Base-by-base conservation (phyloP, 2,329 filamentous ascomycete genomes). In the Neopestalotiopsis clavispora region DNA sequence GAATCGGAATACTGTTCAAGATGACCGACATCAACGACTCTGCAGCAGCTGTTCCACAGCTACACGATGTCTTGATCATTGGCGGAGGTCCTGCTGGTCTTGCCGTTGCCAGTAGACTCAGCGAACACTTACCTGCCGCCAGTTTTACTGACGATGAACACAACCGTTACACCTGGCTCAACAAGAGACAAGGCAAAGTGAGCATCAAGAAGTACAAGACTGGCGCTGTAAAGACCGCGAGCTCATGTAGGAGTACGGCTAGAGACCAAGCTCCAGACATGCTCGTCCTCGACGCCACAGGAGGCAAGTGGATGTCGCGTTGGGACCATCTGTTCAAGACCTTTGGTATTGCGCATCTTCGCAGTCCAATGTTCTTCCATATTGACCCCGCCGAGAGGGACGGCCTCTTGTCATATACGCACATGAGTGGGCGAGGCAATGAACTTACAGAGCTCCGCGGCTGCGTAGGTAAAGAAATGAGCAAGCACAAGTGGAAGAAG, bases 111-210 rank as follows among this genome's bases (percentile, higher is more conserved):
- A 89, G 92, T 1, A 87, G 93, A 4, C 85, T 95, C 1, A 86
- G 87, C 57, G 93, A 95, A 79, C 84, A 86, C 67, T 92, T 91
- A 0, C 93, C 93, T 0, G 93, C 91, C 0, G 92, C 93, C 1
- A 88, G 94, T 66, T 95, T 95, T 80, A 95, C 93, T 0, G 92
- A 95, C 75, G 92, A 93, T 72, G 93, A 95, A 75, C 92, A 95
- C 75, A 89, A 91, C 57, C 86, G 93, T n/a, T 95, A 93, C 77
- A 89, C 93, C 78, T 94, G 92, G 91, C 90, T 94, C 68, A 86
- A 85, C 68, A 91, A 90, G 68, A 87, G 93, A 75, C 85, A 86
- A 34, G 84, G 84, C 34, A 86, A 87, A 38, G 87, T 90, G 78
- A 84, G 84, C 7, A 82, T 91, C 70, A 90, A 89, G 74, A 83